Evolutionary conservation across 2,329 filamentous ascomycete genomes (phyloP).

Genomic region (Tothia fuscella): DNA sequence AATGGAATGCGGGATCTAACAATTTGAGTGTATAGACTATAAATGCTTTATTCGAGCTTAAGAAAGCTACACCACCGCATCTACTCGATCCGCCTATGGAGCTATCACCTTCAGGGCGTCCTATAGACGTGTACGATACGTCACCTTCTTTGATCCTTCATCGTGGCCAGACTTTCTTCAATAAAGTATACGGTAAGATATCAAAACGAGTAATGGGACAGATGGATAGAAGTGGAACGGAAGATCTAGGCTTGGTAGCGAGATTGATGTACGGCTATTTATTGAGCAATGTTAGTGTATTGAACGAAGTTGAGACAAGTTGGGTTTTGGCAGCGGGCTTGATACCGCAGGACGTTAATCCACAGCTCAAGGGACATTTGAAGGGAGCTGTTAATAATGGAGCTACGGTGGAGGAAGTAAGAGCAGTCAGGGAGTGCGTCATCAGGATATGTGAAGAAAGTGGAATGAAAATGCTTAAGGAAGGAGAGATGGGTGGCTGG

Average conservation of each 20-base stretch:
- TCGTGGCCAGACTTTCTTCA: conserved; percentile 37
- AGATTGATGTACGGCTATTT: conserved; percentile 39
- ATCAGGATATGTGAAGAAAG: conserved; percentile 36
- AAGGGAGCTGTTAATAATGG: conserved; percentile 39
- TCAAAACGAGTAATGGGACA: conserved; percentile 35
- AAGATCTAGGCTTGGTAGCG: conserved; percentile 38
- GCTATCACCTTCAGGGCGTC: conserved; percentile 29
- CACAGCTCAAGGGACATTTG: conserved; percentile 42
- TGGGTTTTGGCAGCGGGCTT: conserved; percentile 40
- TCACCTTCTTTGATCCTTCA: conserved; percentile 26
- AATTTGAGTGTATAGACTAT: conserved; percentile 14
- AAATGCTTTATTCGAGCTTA: conserved; percentile 32
- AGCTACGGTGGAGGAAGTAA: conserved; percentile 36
- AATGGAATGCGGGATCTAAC: not conserved
- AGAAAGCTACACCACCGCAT: conserved; percentile 29
- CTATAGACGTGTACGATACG: conserved; percentile 28
- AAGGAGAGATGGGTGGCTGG: conserved; percentile 27
- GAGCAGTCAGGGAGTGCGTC: conserved; percentile 35
- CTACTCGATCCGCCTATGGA: conserved; percentile 29
- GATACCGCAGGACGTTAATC: conserved; percentile 42
- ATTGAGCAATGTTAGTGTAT: conserved; percentile 35
- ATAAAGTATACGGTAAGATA: conserved; percentile 40
- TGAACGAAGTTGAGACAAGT: conserved; percentile 37
- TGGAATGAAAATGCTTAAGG: conserved; percentile 33
- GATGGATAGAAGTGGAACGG: conserved; percentile 38